Conservation (phyloP, 2,329 filamentous ascomycete genomes). For the Ilyonectria mors-panacis region DNA sequence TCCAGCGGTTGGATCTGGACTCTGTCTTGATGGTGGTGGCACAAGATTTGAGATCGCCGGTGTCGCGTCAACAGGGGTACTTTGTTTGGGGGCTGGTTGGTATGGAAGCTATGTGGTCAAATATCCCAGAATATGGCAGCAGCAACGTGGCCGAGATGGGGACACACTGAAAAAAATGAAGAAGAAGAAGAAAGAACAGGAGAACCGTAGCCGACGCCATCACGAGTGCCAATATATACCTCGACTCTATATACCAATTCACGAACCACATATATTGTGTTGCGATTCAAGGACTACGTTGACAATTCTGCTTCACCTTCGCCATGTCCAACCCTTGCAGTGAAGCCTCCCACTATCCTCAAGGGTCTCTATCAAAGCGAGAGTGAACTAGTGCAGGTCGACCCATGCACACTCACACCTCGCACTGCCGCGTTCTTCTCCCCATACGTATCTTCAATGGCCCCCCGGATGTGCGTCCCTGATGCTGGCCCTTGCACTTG, state of each 20-base stretch:
- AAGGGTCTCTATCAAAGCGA: not conserved
- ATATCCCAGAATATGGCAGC: slow-evolving; percentile 6
- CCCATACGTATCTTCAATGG: slow-evolving; percentile 4
- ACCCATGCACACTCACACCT: not conserved
- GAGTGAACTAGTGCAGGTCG: not conserved
- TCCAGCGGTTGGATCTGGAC: slow-evolving; percentile 4
- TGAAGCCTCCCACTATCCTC: not conserved
- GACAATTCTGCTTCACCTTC: not conserved
- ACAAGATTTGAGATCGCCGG: not conserved
- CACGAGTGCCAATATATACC: slow-evolving; percentile 1
- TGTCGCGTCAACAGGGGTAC: not conserved
- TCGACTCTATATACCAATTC: not conserved
- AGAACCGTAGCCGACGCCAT: not conserved
- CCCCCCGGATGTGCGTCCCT: slow-evolving; percentile 19
- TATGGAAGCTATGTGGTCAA: slow-evolving; percentile 20
- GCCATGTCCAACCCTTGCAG: not conserved
- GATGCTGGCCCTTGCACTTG: slow-evolving; percentile 22
- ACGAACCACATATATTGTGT: not conserved
- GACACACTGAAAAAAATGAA: not conserved
- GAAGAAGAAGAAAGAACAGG: not conserved
- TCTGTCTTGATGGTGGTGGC: not conserved
- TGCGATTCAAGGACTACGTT: not conserved
- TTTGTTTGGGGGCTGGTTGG: not conserved
- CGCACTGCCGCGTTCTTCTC: slow-evolving; percentile 4
- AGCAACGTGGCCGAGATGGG: not conserved